Evolutionary conservation across 768 basidiomycete genomes (phyloP).

Genomic region (Tricholoma furcatifolium): DNA sequence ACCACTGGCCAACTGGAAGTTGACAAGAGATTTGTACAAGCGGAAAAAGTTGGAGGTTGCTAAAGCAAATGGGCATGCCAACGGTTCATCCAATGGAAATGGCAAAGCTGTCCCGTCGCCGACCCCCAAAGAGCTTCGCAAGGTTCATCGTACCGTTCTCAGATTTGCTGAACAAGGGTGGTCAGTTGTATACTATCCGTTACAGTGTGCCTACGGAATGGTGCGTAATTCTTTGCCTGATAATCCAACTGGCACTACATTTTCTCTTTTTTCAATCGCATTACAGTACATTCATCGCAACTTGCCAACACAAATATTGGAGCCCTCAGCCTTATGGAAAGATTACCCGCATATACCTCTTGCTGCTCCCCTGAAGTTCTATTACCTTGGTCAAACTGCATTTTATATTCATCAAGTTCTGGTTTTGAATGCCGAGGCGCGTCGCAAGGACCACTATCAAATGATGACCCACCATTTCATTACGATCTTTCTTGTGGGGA

Average conservation of each 20-base stretch:
- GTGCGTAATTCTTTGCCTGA: conserved; percentile 51
- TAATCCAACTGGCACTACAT: not conserved
- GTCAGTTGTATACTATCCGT: conserved; percentile 76
- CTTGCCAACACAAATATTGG: conserved; percentile 63
- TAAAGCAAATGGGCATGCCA: conserved; percentile 22
- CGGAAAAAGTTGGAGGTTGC: conserved; percentile 20
- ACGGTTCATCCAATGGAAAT: conserved; percentile 35
- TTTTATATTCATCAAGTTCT: conserved; percentile 93
- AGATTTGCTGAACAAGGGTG: conserved; percentile 97
- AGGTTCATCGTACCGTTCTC: conserved; percentile 68
- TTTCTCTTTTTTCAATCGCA: conserved; percentile 11
- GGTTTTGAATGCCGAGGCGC: conserved; percentile 89
- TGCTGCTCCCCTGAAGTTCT: conserved; percentile 82
- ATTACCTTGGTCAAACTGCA: conserved; percentile 82
- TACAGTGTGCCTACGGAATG: conserved; percentile 76
- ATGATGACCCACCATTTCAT: conserved; percentile 97
- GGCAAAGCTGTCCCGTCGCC: conserved; percentile 20
- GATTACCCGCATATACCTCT: conserved; percentile 83
- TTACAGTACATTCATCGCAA: conserved; percentile 76
- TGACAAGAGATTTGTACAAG: conserved; percentile 50
- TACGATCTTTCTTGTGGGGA: conserved; percentile 72
- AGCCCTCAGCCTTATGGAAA: conserved; percentile 69
- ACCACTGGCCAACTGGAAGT: conserved; percentile 79
- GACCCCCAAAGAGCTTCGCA: conserved; percentile 49
- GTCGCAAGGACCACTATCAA: conserved; percentile 89